Evolutionary conservation across 1,284 basidiomycete species (phyloP).

Genomic region (Malassezia globosa): DNA sequence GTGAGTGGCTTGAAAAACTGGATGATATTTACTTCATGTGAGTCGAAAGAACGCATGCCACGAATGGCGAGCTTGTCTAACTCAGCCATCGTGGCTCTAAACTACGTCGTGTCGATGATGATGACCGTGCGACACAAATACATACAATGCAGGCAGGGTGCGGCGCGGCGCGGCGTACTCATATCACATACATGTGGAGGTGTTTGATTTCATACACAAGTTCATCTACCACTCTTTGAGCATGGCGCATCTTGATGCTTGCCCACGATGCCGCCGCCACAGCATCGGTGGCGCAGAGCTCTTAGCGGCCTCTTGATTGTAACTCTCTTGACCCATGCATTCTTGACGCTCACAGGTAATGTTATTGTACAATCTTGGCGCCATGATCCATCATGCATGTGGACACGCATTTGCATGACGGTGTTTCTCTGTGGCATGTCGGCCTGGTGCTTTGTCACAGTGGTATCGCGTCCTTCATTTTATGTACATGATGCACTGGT

Average conservation of each 20-base stretch:
- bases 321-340: neutral
- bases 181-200: no score
- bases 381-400: neutral
- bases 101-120: neutral
- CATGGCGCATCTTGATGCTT: no score
- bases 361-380: constrained; percentile 6
- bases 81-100: constrained; percentile 35
- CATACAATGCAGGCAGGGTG: neutral
- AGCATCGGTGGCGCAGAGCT: constrained; percentile 2
- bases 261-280: no score
- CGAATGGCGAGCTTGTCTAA: constrained; percentile 47
- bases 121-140: neutral
- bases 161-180: neutral
- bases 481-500: neutral
- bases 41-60: constrained; percentile 51
- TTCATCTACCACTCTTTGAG: no score
- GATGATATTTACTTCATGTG: constrained; percentile 85
- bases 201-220: no score
- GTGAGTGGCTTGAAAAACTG: constrained; percentile 96
- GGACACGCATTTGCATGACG: neutral
- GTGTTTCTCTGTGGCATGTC: constrained; percentile 1
- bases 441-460: constrained; percentile 4
- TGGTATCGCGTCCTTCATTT: constrained; percentile 1
- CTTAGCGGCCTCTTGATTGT: neutral
- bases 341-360: neutral